Base-by-base conservation (phyloP, 495 filamentous ascomycete genomes). In the Penicillium malachiteum region DNA sequence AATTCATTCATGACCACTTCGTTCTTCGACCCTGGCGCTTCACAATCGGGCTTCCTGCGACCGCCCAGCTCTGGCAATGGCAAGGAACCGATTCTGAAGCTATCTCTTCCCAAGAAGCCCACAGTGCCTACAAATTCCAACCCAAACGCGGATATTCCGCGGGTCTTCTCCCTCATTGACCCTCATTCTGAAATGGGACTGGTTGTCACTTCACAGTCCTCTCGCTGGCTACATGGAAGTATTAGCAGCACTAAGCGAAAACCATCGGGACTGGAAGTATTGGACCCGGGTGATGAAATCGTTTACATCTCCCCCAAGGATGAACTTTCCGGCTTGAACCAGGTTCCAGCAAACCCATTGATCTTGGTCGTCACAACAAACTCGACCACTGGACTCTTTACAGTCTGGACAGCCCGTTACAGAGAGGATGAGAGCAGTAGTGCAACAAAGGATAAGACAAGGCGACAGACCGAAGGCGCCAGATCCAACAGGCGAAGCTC, bases 141-240 rank as follows among this genome's bases (percentile, higher is more conserved):
- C 21, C 68, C 70, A 42, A 80, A 79, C 50, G 74, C 83, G 30
- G 81, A 87, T 39, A 83, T 90, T 65, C 93, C 93, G 3, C 80
- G 88, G 31, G 74, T 96, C 1, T 95, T 92, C 54, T 89, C 88
- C 33, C 78, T 98, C 21, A 95, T 87, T 6, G 88, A 96, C 66
- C 94, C 94, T 32, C 74, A 97, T 54, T 78, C 90, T 3, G 91
- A 97, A 62, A 80, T 96, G 68, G 94, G 93, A 1, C 65, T 92
- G 41, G 86, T 97, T 37, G 87, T 96, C 12, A 84, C 85, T 14
- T 72, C 73, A 21, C 62, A 79, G 51, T 54, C 59, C 52, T 69
- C 63, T 17, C 61, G 60, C 74, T 65, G 61, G 59, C 39, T 74
- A 26, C 63, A 71, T 21, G 62, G 62, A 40, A 71, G 63, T 51